Conservation (phyloP, 2,329 filamentous ascomycete genomes). For the Colletotrichum trifolii region DNA sequence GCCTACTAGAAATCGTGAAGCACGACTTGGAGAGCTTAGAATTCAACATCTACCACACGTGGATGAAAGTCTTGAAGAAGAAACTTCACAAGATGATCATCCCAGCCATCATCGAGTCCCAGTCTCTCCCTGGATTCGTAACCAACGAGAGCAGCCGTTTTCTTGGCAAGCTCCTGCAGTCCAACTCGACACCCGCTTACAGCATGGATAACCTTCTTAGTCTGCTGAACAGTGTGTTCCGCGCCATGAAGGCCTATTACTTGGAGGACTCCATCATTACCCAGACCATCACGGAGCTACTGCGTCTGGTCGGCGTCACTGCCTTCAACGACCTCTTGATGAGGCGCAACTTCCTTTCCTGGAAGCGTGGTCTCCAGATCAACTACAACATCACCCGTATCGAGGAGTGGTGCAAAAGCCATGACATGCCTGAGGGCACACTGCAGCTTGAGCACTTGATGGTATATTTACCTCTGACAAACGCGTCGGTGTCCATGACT, state of each 20-base stretch:
- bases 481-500: background rate
- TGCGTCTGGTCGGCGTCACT: conserved; percentile 93
- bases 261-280: conserved; percentile 96
- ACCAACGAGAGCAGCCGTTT: conserved; percentile 99
- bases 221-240: conserved; percentile 95
- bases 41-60: conserved; percentile 99
- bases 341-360: conserved; percentile 97
- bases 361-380: conserved; percentile 99
- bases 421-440: conserved; percentile 98
- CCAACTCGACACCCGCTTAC: conserved; percentile 91
- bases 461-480: conserved; percentile 61
- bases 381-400: conserved; percentile 99
- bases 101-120: conserved; percentile 97
- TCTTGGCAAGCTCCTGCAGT: conserved; percentile 93
- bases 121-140: conserved; percentile 97
- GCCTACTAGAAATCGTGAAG: conserved; percentile 97
- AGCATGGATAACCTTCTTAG: conserved; percentile 99
- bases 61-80: conserved; percentile 99
- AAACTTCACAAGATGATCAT: conserved; percentile 99
- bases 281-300: conserved; percentile 93
- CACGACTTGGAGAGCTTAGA: conserved; percentile 97
- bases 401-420: conserved; percentile 99
- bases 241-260: conserved; percentile 99
- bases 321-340: conserved; percentile 98
- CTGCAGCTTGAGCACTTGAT: conserved; percentile 98